phyloP scores from a whole-genome alignment of 2,329 filamentous ascomycete species.

The Colletotrichum orchidophilum region DNA sequence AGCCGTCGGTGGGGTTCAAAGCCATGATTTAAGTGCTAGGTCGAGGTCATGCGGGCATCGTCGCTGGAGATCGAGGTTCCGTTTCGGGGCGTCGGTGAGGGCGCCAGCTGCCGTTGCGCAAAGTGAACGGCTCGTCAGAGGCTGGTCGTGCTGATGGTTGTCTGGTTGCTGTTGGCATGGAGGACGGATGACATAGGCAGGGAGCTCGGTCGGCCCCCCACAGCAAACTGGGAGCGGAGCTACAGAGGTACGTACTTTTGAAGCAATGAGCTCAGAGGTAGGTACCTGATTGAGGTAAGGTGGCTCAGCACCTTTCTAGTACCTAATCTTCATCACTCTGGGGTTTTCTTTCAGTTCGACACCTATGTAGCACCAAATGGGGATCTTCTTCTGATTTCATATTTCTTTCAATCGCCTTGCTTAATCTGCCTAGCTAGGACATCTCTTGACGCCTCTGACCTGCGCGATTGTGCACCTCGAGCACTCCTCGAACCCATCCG shows the following conservation, averaged over 20 bases:
- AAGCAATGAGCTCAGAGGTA: background rate
- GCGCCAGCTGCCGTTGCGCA: conserved; percentile 17
- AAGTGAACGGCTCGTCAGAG: conserved; percentile 19
- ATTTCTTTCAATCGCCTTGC: background rate
- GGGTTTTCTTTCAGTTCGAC: background rate
- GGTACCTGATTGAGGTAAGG: background rate
- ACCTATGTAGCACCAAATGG: background rate
- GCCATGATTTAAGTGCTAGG: conserved; percentile 61
- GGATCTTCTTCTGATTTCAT: background rate
- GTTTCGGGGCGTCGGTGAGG: conserved; percentile 12
- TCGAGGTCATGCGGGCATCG: conserved; percentile 24
- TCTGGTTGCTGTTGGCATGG: conserved; percentile 20
- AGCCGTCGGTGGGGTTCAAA: conserved; percentile 76
- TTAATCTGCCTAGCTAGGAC: background rate
- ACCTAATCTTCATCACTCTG: background rate
- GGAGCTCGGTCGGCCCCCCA: conserved; percentile 16
- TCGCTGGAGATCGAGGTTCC: conserved; percentile 6
- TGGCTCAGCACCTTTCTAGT: background rate
- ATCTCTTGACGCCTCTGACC: background rate
- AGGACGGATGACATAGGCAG: conserved; percentile 33
- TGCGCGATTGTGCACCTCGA: background rate
- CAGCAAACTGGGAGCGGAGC: background rate
- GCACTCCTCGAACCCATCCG: background rate
- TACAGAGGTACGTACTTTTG: conserved; percentile 20
- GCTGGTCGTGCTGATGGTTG: conserved; percentile 20